Base-by-base conservation (phyloP, 257 asterid genomes). In the Fraxinus anomala region DNA sequence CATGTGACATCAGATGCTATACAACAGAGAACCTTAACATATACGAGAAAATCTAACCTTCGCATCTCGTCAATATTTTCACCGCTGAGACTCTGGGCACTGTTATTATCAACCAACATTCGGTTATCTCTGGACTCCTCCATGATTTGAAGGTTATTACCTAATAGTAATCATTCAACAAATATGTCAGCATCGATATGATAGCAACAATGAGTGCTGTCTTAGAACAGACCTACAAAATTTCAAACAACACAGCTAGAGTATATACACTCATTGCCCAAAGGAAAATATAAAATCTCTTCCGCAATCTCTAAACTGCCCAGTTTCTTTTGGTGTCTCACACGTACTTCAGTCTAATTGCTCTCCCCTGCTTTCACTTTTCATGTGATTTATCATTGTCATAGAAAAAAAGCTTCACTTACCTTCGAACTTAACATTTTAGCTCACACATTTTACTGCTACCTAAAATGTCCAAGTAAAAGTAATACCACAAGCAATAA, bases 61-160 rank as follows among this genome's bases (percentile, higher is more conserved):
- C 94, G 82, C 97, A 95, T 74, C 70, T 80, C 94, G 33, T 91
- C 94, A 40, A 95, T 93, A 82, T 90, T 96, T 79, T 91, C 99
- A 69, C 89, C 89, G 1, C 94, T 89, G 75, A 95, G 97, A 77
- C 85, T 86, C 85, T 95, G 99, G 61, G 99, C 96, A 51, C 94
- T 89, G 80, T 95, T 95, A 87, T 92, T 92, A 87, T 95, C 99
- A 75, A 93, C 89, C 81, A 95, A 40, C 28, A 87, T 86, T 33
- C 98, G 93, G 79, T 95, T 95, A 83, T 95, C 99, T 80, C 93
- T 89, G 80, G 87, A 77, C 83, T 84, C 96, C 75, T 84, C 88
- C 81, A 72, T 30, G 30, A 37, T 68, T 54, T 82, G 85, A 47
- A 70, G 67, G 80, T 69, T 74, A 80, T 83, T 88, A 77, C 92